These are phyloP conservation scores for Xanthoconium separans DNA, from an alignment of 1,284 basidiomycete genomes.

Conservation along the genomic window DNA sequence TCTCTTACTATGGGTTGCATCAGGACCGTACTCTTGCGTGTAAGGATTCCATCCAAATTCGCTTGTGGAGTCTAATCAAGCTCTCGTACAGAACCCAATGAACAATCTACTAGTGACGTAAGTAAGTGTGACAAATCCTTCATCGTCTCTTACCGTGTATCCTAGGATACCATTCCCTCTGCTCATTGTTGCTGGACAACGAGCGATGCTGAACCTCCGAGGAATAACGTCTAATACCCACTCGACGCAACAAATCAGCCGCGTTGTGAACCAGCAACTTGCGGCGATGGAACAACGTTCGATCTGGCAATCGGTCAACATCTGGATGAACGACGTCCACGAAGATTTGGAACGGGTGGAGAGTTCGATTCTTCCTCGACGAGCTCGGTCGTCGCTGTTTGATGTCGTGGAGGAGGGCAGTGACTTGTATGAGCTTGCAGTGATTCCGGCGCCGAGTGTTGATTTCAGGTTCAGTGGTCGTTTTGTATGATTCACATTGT, in stretches of 20 bases:
- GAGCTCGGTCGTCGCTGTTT: neutral
- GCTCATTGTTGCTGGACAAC: slow-evolving; percentile 4
- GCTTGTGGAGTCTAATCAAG: neutral
- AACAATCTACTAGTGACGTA: neutral
- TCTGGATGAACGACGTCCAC: slow-evolving; percentile 5
- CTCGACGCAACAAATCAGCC: neutral
- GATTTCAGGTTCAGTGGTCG: neutral
- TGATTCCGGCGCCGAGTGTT: too few species aligned
- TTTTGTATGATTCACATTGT: neutral
- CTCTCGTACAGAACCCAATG: neutral
- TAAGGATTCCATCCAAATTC: neutral
- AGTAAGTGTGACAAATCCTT: neutral
- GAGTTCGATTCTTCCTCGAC: neutral
- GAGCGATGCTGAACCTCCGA: slow-evolving; percentile 11
- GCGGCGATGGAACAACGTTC: neutral
- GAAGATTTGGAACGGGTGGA: neutral
- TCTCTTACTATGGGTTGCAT: neutral
- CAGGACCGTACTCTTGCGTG: neutral
- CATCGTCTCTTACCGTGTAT: neutral
- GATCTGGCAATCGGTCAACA: slow-evolving; percentile 1
- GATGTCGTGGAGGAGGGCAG: neutral
- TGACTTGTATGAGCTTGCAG: neutral
- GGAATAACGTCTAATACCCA: neutral
- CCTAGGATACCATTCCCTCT: slow-evolving; percentile 6
- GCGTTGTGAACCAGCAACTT: neutral